These are phyloP conservation scores for Hygrophorus russula DNA, from an alignment of 768 basidiomycete species.

Conservation along the genomic window DNA sequence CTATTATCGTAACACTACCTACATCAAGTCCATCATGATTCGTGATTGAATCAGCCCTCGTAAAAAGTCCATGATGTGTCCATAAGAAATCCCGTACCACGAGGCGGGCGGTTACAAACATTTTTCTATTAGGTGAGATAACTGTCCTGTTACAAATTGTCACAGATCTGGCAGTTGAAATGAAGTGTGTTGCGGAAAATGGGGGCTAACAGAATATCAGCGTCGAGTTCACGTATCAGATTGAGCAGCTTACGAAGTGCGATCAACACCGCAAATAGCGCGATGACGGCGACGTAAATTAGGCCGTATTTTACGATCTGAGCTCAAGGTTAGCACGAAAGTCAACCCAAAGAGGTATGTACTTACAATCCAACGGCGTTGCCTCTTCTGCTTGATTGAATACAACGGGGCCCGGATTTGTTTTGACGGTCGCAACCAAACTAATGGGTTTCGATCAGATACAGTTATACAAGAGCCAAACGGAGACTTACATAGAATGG, in stretches of 20 bases:
- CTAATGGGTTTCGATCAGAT: slow-evolving; percentile 25
- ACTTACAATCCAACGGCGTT: slow-evolving; percentile 82
- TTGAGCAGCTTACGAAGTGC: slow-evolving; percentile 50
- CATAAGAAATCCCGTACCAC: slow-evolving; percentile 24
- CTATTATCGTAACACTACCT: slow-evolving; percentile 30
- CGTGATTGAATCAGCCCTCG: slow-evolving; percentile 22
- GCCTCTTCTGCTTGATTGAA: slow-evolving; percentile 79
- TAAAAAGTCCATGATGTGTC: slow-evolving; percentile 23
- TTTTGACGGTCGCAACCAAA: slow-evolving; percentile 93
- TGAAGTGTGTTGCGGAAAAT: slow-evolving; percentile 50
- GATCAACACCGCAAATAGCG: slow-evolving; percentile 66
- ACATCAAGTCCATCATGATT: slow-evolving; percentile 28
- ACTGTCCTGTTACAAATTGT: slow-evolving; percentile 43
- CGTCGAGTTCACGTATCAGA: slow-evolving; percentile 5
- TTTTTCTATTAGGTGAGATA: slow-evolving; percentile 9
- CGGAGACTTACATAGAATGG: slow-evolving; percentile 64
- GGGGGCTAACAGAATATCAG: slow-evolving; percentile 30
- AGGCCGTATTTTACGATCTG: slow-evolving; percentile 79
- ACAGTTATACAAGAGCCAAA: slow-evolving; percentile 1
- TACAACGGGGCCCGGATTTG: slow-evolving; percentile 91
- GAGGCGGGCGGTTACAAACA: slow-evolving; percentile 18
- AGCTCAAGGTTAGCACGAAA: neutral
- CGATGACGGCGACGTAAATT: slow-evolving; percentile 59
- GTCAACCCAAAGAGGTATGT: slow-evolving; percentile 1
- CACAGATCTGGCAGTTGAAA: slow-evolving; percentile 56